Base-by-base conservation (phyloP, 192 early-diverging fungal species). In the Coemansia sp. region DNA sequence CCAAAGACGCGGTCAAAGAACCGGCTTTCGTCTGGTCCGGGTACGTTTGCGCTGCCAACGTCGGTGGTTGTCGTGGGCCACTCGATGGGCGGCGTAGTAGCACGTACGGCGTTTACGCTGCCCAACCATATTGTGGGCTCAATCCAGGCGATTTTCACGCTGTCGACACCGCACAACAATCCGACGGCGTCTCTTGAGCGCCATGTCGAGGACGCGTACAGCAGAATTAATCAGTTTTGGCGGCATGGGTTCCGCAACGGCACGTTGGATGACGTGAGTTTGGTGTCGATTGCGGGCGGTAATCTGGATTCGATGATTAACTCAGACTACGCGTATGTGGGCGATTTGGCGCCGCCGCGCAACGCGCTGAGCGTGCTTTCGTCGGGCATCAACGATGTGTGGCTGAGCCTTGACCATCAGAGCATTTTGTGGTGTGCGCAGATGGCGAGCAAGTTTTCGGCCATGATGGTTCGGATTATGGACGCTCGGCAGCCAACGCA, bases 51-150 rank as follows among this genome's bases (percentile, higher is more conserved):
- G 12, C 62, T 82, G 47, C 91, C 93, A 0, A 75, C 69, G 4
- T 91, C 92, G 14, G 91, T 98, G 17, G 72, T 92, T n/a, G 77
- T 97, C 23, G 77, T 95, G 55, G 93, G 89, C 11, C 94, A 98
- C 69, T 96, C 94, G 9, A 97, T 98, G 95, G 96, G 96, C 35
- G 95, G 95, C 10, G 87, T 96, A n/a, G 95, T 96, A 17, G 94
- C 94, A 1, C 83, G 95, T 9, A 84, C 87, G 1, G 82, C 93
- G 31, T 84, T 93, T 52, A 86, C 82, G 0, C 78, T 92, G 55
- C 64, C 83, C 0, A 94, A 90, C 80, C 89, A 90, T 69, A 62
- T 81, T 4, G 76, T 84, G 0, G 88, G 87, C 3, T 88, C 87
- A 3, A 85, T 97, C 27, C 83, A 87, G 35, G 90, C 93, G 2